Base-by-base conservation (phyloP, 495 filamentous ascomycete species). In the Copromyces sp. region DNA sequence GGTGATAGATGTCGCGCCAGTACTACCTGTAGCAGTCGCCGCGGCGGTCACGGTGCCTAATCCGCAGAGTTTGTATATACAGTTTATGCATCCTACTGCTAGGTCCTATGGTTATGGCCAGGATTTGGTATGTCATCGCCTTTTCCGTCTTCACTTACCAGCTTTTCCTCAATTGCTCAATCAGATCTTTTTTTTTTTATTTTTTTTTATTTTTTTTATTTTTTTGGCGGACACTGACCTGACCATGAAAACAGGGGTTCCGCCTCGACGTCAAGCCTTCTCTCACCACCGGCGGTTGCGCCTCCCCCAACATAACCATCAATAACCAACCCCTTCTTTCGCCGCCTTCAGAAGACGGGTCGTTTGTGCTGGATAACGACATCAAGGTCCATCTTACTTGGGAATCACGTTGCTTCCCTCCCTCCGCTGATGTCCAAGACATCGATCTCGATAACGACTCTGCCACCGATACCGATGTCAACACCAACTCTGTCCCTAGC, bases 361-460 rank as follows among this genome's bases (percentile, higher is more conserved):
- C 77, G 8, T 71, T 83, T 38, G 72, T 74, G 32, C 78, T 79
- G 2, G 74, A 80, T 39, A 42, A 77, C 16, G 78, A 73, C 0
- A 75, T 68, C 61, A 72, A 70, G 40, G 77, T 83, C 61, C 41
- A 73, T 20, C 81, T 82, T n/a, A 75, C 73, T 38, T 89, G 87
- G 87, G 77, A 81, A 20, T 82, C 84, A 38, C 79, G 74, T 35
- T 88, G 86, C 71, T 77, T 84, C 20, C 76, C 81, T 29, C 79
- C 82, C 68, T 81, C 82, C 35, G 77, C 83, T 17, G 75, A 83
- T 24, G 80, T 82, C 69, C 80, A 80, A 9, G 74, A 78, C 70
- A 74, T 83, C 41, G 81, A 79, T 16, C 87, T 87, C 73, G 79
- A 83, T 3, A 73, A 83, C 29, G 83, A 83, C 39, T 86, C 87